These are phyloP conservation scores for Boletellus sp. DNA, from an alignment of 768 basidiomycete species.

Conservation along the genomic window DNA sequence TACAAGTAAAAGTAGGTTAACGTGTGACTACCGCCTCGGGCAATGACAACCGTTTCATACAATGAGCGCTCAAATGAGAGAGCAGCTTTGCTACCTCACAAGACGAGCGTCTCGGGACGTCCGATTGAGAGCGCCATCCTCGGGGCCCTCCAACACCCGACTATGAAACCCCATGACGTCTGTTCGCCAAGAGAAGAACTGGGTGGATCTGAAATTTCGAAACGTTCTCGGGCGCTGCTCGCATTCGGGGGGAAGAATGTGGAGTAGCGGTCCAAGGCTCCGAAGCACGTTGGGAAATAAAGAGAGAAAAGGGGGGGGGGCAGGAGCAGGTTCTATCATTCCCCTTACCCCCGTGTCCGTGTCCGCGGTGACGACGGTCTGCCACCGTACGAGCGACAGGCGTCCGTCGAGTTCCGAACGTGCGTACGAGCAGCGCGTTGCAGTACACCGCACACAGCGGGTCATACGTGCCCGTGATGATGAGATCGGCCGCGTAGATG, in stretches of 20 bases:
- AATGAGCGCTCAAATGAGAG: too few species aligned
- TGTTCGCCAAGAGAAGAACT: too few species aligned
- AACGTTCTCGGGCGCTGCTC: too few species aligned
- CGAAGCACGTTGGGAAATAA: too few species aligned
- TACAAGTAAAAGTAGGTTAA: slow-evolving; percentile 5
- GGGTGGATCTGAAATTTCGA: too few species aligned
- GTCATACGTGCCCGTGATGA: slow-evolving; percentile 25
- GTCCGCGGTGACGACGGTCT: background rate
- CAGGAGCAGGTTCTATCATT: background rate
- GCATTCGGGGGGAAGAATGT: too few species aligned
- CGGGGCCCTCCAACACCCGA: too few species aligned
- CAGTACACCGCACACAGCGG: slow-evolving; percentile 33
- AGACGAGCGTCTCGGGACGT: too few species aligned
- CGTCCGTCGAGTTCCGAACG: slow-evolving; percentile 6
- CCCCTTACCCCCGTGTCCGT: background rate
- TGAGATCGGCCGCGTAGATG: slow-evolving; percentile 21
- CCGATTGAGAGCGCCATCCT: too few species aligned
- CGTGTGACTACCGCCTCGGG: background rate
- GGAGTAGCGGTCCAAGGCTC: too few species aligned
- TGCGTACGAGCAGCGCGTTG: slow-evolving; percentile 31
- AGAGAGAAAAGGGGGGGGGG: background rate
- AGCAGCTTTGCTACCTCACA: too few species aligned
- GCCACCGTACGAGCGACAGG: slow-evolving; percentile 10
- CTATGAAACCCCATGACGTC: too few species aligned
- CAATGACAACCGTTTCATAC: slow-evolving; percentile 10